Base-by-base conservation (phyloP, 768 basidiomycete genomes). In the Suillus occidentalis region DNA sequence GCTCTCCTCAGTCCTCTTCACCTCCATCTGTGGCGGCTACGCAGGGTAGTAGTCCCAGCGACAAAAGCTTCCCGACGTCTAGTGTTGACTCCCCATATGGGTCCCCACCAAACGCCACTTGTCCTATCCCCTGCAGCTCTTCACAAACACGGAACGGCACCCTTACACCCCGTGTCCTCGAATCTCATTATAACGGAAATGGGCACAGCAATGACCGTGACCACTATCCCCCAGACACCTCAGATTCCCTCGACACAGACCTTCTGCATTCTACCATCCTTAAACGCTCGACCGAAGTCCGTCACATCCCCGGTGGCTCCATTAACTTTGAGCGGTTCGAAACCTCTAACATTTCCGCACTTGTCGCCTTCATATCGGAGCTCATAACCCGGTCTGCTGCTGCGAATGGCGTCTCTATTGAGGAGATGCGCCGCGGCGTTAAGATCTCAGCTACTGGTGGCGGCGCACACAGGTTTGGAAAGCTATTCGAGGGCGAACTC, bases 381-480 rank as follows among this genome's bases (percentile, higher is more conserved):
- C 87, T 99, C 61, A 97, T 99, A 70, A 83, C 88, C 66, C 88
- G 89, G 20, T 96, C 94, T 39, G 96, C 97, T 36, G 74, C 83
- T 53, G 85, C 91, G 10, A 98, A 99, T 72, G 85, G 87, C 22
- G 97, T 99, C 36, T 84, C 91, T 6, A 87, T 96, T 68, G 91
- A 89, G 66, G 90, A 94, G 72, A 99, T 99, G 96, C 87, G 91
- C 69, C 82, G 85, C 63, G 89, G 91, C 45, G 95, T 99, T 71
- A 95, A 96, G 81, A 95, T 99, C 71, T 92, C 98, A 88, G 96
- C 96, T 6, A 99, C 97, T 0, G 97, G 97, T 20, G 97, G 97
- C 20, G 97, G 97, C 43, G 97, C 97, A 49, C 95, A 97, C 83
- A 89, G 87, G 73, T 99, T 96, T 80, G 89, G 96, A 76, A 90